A percentile compares a stretch with the other conserved stretches of the same genome.
phyloP scores from a whole-genome alignment of 176 grass and related monocot species.

The Microstegium vimineum region DNA sequence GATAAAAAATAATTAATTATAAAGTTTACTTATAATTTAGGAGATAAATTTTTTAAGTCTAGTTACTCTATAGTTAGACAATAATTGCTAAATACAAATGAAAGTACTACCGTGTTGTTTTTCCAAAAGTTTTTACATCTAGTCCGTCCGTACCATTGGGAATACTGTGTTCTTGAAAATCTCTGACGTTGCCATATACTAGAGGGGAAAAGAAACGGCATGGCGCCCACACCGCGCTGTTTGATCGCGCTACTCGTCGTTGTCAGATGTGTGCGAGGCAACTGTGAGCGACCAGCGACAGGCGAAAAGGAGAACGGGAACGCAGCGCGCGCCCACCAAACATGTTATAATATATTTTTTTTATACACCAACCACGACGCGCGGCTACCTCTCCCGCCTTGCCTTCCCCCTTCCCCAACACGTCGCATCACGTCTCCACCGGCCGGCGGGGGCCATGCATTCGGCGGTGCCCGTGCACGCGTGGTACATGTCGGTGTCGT shows the following conservation, averaged over 20 bases:
- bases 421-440: not conserved
- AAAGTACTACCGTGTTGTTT: no score
- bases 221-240: not conserved
- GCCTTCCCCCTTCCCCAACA: not conserved
- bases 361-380: not conserved
- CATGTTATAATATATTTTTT: no score
- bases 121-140: no score
- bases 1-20: no score
- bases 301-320: not conserved
- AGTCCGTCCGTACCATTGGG: not conserved
- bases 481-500: constrained; percentile 30
- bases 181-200: not conserved
- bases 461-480: not conserved
- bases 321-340: not conserved
- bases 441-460: not conserved
- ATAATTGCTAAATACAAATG: no score
- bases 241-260: not conserved
- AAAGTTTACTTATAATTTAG: no score
- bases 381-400: not conserved
- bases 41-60: no score
- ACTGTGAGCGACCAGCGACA: not conserved
- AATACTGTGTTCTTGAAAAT: not conserved
- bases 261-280: not conserved
- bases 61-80: no score
- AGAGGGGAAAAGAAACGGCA: not conserved